Percentiles rank a stretch among this genome's conserved stretches.
Conservation (phyloP, 2,329 filamentous ascomycete genomes). For the Talaromyces islandicus region DNA sequence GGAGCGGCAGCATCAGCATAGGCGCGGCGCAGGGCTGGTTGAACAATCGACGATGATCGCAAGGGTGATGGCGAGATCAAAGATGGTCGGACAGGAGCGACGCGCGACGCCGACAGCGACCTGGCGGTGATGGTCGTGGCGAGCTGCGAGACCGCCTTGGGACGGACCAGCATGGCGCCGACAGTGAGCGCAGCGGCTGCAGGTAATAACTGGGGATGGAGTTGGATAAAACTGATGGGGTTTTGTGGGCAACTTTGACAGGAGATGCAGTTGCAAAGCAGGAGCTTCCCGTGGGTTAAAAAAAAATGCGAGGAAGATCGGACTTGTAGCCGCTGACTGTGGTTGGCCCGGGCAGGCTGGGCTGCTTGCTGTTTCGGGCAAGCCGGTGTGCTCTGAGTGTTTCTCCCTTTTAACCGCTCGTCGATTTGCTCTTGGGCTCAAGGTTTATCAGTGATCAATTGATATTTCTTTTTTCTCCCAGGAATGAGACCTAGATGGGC, state of each 20-base stretch:
- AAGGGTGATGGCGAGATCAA: neutral
- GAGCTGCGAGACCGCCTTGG: neutral
- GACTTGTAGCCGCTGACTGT: neutral
- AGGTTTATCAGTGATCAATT: neutral
- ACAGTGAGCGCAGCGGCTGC: neutral
- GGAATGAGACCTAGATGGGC: too few species aligned
- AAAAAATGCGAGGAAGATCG: neutral
- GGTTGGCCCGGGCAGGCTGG: neutral
- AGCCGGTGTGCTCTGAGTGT: constrained; percentile 3
- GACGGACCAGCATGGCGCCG: neutral
- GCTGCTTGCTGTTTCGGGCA: constrained; percentile 5
- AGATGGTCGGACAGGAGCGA: neutral
- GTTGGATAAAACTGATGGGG: neutral
- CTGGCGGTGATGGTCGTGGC: neutral
- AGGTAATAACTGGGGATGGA: neutral
- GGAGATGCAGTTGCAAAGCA: neutral
- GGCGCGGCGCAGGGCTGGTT: constrained; percentile 1
- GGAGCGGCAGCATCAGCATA: constrained; percentile 12
- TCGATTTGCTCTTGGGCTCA: neutral
- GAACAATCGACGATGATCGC: neutral
- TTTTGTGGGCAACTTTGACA: neutral
- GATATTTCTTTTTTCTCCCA: neutral
- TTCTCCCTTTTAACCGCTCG: neutral
- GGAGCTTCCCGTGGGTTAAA: neutral
- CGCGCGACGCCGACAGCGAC: neutral